phyloP scores from a whole-genome alignment of 208 protist species.

The Leishmania tropica region DNA sequence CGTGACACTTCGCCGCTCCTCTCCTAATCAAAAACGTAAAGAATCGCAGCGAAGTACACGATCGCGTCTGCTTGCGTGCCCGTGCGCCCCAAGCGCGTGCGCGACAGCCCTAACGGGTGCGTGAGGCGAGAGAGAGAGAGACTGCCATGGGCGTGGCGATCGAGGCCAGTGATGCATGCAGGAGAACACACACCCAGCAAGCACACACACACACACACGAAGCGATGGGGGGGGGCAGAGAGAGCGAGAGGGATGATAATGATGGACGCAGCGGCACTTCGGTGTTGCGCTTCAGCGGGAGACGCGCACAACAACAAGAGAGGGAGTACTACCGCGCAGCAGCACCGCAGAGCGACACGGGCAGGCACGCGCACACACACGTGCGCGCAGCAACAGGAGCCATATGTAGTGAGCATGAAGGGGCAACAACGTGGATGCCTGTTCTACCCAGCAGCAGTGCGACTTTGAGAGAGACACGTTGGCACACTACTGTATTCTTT shows the following conservation, averaged over 20 bases:
- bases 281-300: not conserved
- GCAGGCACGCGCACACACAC: too few relatives aligned
- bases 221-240: not conserved
- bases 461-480: not conserved
- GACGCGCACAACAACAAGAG: slow-evolving; percentile 1
- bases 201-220: not conserved
- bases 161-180: too few relatives aligned
- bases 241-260: not conserved
- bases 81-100: not conserved
- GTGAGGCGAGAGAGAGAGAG: not conserved
- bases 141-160: too few relatives aligned
- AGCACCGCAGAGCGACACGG: too few relatives aligned
- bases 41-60: too few relatives aligned
- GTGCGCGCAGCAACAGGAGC: not conserved
- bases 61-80: not conserved
- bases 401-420: not conserved
- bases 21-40: too few relatives aligned
- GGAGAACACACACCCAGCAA: not conserved
- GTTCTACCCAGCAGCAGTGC: not conserved
- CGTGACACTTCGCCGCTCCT: too few relatives aligned
- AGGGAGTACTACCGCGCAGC: not conserved
- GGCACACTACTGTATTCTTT: not conserved
- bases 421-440: not conserved
- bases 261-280: not conserved
- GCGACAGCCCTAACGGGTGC: not conserved